Base-by-base conservation (phyloP, 441 rosid species). In the Arabidopsis lyrata region DNA sequence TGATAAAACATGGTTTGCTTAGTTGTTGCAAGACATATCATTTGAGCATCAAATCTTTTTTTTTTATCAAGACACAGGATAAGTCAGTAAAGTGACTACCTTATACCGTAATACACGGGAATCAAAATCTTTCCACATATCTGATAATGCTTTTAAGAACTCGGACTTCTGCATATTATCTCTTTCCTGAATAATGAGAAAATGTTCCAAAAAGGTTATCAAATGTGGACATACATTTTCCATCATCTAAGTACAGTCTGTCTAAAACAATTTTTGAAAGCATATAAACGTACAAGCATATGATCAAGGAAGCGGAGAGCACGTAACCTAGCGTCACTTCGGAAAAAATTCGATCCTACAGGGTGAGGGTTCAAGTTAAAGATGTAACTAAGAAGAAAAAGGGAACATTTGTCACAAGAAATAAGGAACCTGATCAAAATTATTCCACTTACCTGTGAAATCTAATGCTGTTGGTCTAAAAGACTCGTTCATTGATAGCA, bases 111-210 rank as follows among this genome's bases (percentile, higher is more conserved):
- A 81, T 65, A 95, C 98, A 76, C 99, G 99, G 20, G 93, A 81
- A 72, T 89, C 99, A 81, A 95, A 95, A 70, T 92, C 97, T 82
- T 92, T 95, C 99, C 99, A 95, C 99, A 95, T 95, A 75, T 92
- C 96, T 83, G 96, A 84, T 63, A 95, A 80, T 67, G 98, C 99
- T 86, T 92, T 95, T 75, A 95, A 81, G 81, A 95, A 95, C 78
- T 92, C 99, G 34, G 99, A 88, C 83, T 95, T 95, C 85, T 92
- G 99, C 93, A 92, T 87, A 81, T 95, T 95, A 77, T 95, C 98
- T 84, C 96, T 83, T 86, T 85, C 99, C 99, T 95, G 83, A 68
- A 72, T 35, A 71, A 76, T 55, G 36, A 22, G 14, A 52, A 68
- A 44, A 11, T 49, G 8, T 11, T 22, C 3, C 12, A 0, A 22